phyloP scores from a whole-genome alignment of 352 stramenopile species.

The Pythium insidiosum region DNA sequence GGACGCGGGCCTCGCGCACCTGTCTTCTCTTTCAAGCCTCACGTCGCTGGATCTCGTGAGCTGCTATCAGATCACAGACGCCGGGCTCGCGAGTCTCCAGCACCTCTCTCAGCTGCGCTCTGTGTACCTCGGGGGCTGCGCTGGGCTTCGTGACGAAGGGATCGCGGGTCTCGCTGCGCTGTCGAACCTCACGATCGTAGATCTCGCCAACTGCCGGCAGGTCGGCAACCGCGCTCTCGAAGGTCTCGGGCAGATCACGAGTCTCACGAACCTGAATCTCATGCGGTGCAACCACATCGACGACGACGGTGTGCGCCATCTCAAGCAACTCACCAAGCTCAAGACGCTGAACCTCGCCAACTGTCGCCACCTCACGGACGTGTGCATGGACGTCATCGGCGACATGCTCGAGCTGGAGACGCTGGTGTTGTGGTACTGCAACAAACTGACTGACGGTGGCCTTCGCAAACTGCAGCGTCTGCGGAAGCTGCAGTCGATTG shows the following conservation, averaged over 20 bases:
- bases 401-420: slow-evolving; percentile 42
- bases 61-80: slow-evolving; percentile 63
- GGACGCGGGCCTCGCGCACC: slow-evolving; percentile 33
- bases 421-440: slow-evolving; percentile 80
- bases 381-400: slow-evolving; percentile 25
- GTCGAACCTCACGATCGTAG: slow-evolving; percentile 42
- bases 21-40: slow-evolving; percentile 38
- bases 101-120: slow-evolving; percentile 42
- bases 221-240: slow-evolving; percentile 51
- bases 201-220: slow-evolving; percentile 70
- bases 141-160: slow-evolving; percentile 46
- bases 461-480: slow-evolving; percentile 30
- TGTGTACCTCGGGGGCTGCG: slow-evolving; percentile 55
- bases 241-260: slow-evolving; percentile 41
- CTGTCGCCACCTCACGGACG: slow-evolving; percentile 72
- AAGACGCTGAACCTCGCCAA: slow-evolving; percentile 75
- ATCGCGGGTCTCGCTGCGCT: slow-evolving; percentile 36
- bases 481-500: slow-evolving; percentile 48
- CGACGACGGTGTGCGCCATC: slow-evolving; percentile 34
- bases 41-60: slow-evolving; percentile 73
- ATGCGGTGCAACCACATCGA: slow-evolving; percentile 78
- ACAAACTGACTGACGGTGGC: slow-evolving; percentile 68
- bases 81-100: slow-evolving; percentile 29
- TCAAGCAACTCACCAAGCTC: slow-evolving; percentile 34
- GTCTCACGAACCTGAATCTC: slow-evolving; percentile 66